These are phyloP conservation scores for Pythium volutum DNA, from an alignment of 352 stramenopile genomes.

Conservation along the genomic window DNA sequence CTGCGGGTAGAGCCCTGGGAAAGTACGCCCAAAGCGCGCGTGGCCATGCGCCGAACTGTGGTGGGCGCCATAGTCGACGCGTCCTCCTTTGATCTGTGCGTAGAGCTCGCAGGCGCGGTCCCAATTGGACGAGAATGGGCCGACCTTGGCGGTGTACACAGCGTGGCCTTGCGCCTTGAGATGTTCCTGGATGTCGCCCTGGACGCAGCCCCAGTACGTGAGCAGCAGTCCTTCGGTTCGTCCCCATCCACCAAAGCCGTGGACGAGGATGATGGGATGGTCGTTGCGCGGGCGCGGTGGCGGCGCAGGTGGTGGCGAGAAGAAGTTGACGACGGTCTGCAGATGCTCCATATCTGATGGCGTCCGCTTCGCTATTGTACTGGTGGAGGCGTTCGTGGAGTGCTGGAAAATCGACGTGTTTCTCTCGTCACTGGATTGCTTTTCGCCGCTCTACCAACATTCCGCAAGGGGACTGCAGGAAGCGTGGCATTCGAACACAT, in stretches of 20 bases:
- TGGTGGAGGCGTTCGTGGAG: too few relatives aligned
- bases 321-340: not conserved
- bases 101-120: conserved; percentile 43
- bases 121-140: conserved; percentile 23
- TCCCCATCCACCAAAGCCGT: conserved; percentile 28
- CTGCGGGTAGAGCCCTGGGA: conserved; percentile 48
- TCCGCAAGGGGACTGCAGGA: too few relatives aligned
- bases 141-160: conserved; percentile 18
- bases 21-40: conserved; percentile 39
- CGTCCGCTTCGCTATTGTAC: too few relatives aligned
- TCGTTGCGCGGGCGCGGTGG: conserved; percentile 6
- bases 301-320: not conserved
- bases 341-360: not conserved
- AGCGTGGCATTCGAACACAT: too few relatives aligned
- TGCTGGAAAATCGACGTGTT: too few relatives aligned
- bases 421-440: too few relatives aligned
- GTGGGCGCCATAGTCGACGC: conserved; percentile 31
- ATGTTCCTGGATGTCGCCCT: conserved; percentile 18
- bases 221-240: conserved; percentile 17
- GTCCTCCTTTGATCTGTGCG: conserved; percentile 35
- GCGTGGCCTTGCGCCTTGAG: conserved; percentile 16
- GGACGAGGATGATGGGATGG: conserved; percentile 28
- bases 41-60: conserved; percentile 25
- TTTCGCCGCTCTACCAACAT: too few relatives aligned
- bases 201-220: conserved; percentile 24